These are phyloP conservation scores for Alternaria brassicicola DNA, from an alignment of 2,329 filamentous ascomycete genomes.

Conservation along the genomic window DNA sequence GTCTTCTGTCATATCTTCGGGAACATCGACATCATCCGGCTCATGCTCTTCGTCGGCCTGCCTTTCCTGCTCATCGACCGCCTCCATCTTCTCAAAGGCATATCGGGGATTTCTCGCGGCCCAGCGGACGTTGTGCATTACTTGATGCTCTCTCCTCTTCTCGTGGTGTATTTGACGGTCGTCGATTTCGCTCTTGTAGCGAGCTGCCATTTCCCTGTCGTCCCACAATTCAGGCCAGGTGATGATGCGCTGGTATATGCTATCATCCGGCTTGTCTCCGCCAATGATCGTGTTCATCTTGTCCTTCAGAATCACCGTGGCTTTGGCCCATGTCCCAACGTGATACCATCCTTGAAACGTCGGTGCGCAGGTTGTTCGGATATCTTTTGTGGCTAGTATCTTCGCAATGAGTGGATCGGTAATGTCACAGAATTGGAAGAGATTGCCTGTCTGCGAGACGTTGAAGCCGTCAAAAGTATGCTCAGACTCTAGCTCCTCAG, in stretches of 20 bases:
- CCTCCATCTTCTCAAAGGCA: constrained; percentile 42
- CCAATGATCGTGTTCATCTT: constrained; percentile 65
- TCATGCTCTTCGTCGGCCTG: constrained; percentile 20
- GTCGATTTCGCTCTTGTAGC: constrained; percentile 37
- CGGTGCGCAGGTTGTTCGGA: constrained; percentile 53
- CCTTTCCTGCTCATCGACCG: constrained; percentile 2
- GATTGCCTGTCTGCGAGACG: constrained; percentile 79
- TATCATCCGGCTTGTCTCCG: constrained; percentile 41
- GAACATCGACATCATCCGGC: constrained; percentile 31
- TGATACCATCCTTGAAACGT: constrained; percentile 79
- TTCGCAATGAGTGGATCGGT: constrained; percentile 74
- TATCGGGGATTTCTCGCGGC: constrained; percentile 43
- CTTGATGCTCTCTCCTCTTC: constrained; percentile 36
- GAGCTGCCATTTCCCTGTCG: constrained; percentile 37
- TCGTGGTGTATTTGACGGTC: constrained; percentile 29
- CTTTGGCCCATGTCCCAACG: constrained; percentile 80
- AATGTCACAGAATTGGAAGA: constrained; percentile 95
- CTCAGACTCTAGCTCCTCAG: constrained; percentile 33
- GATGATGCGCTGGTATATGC: constrained; percentile 40
- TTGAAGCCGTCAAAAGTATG: constrained; percentile 85
- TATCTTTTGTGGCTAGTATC: constrained; percentile 68
- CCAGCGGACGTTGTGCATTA: constrained; percentile 42
- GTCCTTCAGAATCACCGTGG: constrained; percentile 84
- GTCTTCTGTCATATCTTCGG: constrained; percentile 41
- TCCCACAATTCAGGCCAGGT: constrained; percentile 45